Percentiles rank a stretch among this genome's conserved stretches.
These are phyloP conservation scores for Hyaloscypha bicolor DNA, from an alignment of 495 filamentous ascomycete species.

Conservation along the genomic window DNA sequence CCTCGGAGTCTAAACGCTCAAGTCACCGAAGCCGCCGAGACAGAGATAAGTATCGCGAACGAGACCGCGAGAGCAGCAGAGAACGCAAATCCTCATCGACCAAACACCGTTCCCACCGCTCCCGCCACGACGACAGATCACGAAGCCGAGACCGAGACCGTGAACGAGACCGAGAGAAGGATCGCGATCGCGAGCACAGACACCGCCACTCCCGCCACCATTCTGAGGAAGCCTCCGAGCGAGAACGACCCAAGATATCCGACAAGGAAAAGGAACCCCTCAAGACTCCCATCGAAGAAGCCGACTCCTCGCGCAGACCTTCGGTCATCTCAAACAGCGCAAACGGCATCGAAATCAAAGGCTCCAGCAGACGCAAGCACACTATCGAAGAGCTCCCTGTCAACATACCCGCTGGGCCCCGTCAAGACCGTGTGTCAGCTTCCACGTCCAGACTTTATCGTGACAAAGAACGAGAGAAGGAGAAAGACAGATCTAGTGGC, in stretches of 20 bases:
- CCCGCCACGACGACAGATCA: conserved; percentile 28
- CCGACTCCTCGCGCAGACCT: conserved; percentile 30
- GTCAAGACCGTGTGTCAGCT: conserved; percentile 18
- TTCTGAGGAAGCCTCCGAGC: conserved; percentile 50
- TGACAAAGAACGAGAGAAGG: conserved; percentile 22
- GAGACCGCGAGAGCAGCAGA: conserved; percentile 41
- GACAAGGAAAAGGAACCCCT: conserved; percentile 31
- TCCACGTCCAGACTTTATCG: conserved; percentile 30
- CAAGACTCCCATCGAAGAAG: conserved; percentile 46
- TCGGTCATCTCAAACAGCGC: conserved; percentile 46
- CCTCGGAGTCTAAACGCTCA: conserved; percentile 29
- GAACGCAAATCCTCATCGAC: conserved; percentile 37
- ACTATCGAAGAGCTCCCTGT: conserved; percentile 39
- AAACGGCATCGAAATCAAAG: conserved; percentile 42
- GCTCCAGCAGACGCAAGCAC: conserved; percentile 36
- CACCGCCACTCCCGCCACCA: conserved; percentile 38
- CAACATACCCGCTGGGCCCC: conserved; percentile 33
- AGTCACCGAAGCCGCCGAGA: conserved; percentile 39
- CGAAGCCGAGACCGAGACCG: conserved; percentile 44
- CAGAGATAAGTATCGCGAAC: conserved; percentile 47
- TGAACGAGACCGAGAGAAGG: conserved; percentile 35
- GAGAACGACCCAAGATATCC: conserved; percentile 7
- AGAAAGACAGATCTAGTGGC: conserved; percentile 14
- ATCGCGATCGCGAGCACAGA: conserved; percentile 28
- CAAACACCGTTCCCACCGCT: conserved; percentile 31